Evolutionary conservation across 202 grass and related monocot species (phyloP).

Genomic region (Dendrocalamus latiflorus): DNA sequence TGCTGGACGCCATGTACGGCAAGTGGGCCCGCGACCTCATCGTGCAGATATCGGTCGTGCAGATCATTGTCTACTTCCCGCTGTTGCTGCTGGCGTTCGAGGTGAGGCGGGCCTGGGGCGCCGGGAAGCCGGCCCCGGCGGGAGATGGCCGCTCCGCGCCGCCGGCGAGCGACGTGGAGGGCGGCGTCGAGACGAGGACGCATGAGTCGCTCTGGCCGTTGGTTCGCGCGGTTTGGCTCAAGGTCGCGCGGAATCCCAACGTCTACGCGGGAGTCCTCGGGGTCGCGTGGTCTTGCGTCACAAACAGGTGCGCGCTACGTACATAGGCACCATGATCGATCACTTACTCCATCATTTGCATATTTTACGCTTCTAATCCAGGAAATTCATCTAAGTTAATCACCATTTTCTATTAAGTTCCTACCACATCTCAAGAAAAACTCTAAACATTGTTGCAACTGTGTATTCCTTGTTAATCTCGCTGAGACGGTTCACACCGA

Average conservation of each 20-base stretch:
- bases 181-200: not conserved
- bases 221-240: conserved; percentile 46
- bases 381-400: not conserved
- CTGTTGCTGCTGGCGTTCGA: conserved; percentile 54
- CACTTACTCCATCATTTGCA: not conserved
- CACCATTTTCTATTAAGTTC: too few species aligned
- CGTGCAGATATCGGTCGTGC: conserved; percentile 68
- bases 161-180: conserved; percentile 15
- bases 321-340: not conserved
- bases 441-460: too few species aligned
- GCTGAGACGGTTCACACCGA: not conserved
- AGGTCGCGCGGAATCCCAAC: conserved; percentile 63
- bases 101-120: conserved; percentile 40
- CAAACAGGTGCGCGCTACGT: conserved; percentile 43
- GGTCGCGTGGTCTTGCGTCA: conserved; percentile 50
- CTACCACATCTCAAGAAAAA: too few species aligned
- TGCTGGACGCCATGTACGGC: conserved; percentile 67
- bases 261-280: conserved; percentile 60
- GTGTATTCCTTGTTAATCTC: too few species aligned
- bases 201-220: conserved; percentile 34
- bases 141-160: not conserved
- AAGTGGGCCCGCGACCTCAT: conserved; percentile 71
- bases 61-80: conserved; percentile 62
- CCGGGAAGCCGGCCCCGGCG: not conserved
- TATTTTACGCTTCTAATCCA: not conserved